phyloP scores from a whole-genome alignment of 2,329 filamentous ascomycete genomes.

The Kalmusia sp. region DNA sequence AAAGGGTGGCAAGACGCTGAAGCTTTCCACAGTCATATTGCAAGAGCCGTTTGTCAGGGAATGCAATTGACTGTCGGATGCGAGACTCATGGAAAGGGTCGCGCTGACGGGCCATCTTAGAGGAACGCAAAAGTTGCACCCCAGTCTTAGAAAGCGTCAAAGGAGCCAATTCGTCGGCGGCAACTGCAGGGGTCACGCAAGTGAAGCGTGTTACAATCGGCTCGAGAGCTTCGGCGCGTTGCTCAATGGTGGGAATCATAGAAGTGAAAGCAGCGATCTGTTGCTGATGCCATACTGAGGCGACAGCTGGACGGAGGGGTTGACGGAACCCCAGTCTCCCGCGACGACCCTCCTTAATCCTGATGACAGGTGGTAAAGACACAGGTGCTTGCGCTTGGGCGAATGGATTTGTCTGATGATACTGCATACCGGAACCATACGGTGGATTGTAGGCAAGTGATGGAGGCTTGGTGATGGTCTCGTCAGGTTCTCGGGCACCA shows the following conservation, averaged over 20 bases:
- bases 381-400: conserved; percentile 35
- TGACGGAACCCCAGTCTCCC: conserved; percentile 40
- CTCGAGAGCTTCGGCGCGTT: conserved; percentile 76
- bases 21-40: conserved; percentile 98
- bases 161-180: conserved; percentile 77
- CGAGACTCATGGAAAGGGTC: conserved; percentile 95
- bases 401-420: conserved; percentile 22
- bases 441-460: conserved; percentile 12
- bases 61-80: conserved; percentile 92
- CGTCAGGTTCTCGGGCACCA: conserved; percentile 48
- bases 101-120: conserved; percentile 61
- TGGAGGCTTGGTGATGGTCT: conserved; percentile 18
- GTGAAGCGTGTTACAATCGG: conserved; percentile 84
- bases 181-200: conserved; percentile 88
- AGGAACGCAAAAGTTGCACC: conserved; percentile 62
- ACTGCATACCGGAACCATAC: conserved; percentile 13
- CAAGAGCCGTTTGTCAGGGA: conserved; percentile 93
- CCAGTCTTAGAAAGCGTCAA: conserved; percentile 67
- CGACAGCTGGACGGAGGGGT: conserved; percentile 32
- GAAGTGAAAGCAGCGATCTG: conserved; percentile 68
- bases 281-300: conserved; percentile 73
- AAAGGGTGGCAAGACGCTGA: conserved; percentile 83
- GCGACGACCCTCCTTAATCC: conserved; percentile 52
- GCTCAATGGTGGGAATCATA: conserved; percentile 76
- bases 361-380: conserved; percentile 21